Base-by-base conservation (phyloP, 1,284 basidiomycete species). In the Moesziomyces sp. region DNA sequence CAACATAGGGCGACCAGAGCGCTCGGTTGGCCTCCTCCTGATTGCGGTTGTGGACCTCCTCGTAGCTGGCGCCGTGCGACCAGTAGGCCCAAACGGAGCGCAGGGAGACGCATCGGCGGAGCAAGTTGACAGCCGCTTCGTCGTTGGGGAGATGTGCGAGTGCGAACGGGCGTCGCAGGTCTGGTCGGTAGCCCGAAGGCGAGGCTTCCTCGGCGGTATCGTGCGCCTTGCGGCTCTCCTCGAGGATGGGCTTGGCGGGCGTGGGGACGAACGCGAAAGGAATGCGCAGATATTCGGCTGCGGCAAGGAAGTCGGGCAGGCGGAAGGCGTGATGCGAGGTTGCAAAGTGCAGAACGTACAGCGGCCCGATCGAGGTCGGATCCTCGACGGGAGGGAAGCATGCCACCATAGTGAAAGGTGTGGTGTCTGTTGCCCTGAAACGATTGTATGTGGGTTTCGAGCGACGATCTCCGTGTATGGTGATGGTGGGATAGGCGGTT, bases 51-150 rank as follows among this genome's bases (percentile, higher is more conserved):
- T 81, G 80, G 11, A 84, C 56, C 21, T 80, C 63, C 0, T 58
- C 75, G 52, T 83, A 84, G 16, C 71, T 71, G 24, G 46, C 48
- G 3, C 77, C 82, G 34, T 78, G 64, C 0, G 75, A 72, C 85
- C 85, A 85, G 43, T 81, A 76, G 46, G 79, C 77, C 84, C 84
- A 85, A 34, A 84, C 75, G 46, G 79, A 94, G 91, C 91, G 93
- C 79, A 98, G 88, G 47, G 94, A 85, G 43, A 96, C 91, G 76
- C 93, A 93, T 74, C 96, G 86, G 67, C 88, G 86, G 0, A 92
- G 90, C 21, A 99, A 86, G n/a, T 88, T 83, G 56, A 87, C 85
- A 0, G 91, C 93, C 70, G 95, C 89, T 45, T 90, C 89, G 46
- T 83, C 80, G 54, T 51, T 57, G 26, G 80, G 73, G 23, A 83